Evolutionary conservation across 225 moss, liverwort and hornwort genomes (phyloP).

Genomic region (Marchantia polymorpha): DNA sequence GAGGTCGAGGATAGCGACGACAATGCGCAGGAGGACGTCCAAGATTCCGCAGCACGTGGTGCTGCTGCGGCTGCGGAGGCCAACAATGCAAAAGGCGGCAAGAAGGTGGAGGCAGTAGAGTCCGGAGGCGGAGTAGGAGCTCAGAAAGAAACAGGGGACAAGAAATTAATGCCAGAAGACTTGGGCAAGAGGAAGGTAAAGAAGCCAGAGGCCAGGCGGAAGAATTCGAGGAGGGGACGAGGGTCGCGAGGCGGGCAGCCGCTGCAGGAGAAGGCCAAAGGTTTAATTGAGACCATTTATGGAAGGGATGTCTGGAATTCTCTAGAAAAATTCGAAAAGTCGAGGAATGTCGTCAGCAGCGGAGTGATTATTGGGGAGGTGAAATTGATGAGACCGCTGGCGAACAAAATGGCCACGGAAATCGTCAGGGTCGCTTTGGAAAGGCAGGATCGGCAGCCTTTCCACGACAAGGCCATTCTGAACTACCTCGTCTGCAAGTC

Average conservation of each 20-base stretch:
- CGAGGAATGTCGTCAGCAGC: slow-evolving; percentile 24
- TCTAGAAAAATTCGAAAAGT: slow-evolving; percentile 24
- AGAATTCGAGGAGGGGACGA: slow-evolving; percentile 16
- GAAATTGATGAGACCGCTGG: slow-evolving; percentile 19
- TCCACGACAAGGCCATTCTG: slow-evolving; percentile 32
- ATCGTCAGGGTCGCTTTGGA: slow-evolving; percentile 28
- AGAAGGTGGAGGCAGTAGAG: neutral
- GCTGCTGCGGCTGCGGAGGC: neutral
- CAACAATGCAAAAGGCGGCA: neutral
- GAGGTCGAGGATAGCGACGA: slow-evolving; percentile 6
- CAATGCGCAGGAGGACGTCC: neutral
- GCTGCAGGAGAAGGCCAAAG: slow-evolving; percentile 14
- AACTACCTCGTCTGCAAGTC: slow-evolving; percentile 32
- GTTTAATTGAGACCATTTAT: slow-evolving; percentile 27
- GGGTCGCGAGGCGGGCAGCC: neutral
- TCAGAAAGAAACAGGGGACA: slow-evolving; percentile 14
- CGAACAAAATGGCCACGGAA: slow-evolving; percentile 30
- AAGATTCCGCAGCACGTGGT: neutral
- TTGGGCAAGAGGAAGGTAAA: slow-evolving; percentile 11
- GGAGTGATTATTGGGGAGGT: slow-evolving; percentile 32
- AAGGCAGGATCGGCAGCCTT: slow-evolving; percentile 21
- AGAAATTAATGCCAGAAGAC: neutral
- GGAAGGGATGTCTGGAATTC: slow-evolving; percentile 28
- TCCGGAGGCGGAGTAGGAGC: neutral
- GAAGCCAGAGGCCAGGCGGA: slow-evolving; percentile 24